phyloP scores from a whole-genome alignment of 148 eudicot genomes.

The Chenopodium berlandieri region DNA sequence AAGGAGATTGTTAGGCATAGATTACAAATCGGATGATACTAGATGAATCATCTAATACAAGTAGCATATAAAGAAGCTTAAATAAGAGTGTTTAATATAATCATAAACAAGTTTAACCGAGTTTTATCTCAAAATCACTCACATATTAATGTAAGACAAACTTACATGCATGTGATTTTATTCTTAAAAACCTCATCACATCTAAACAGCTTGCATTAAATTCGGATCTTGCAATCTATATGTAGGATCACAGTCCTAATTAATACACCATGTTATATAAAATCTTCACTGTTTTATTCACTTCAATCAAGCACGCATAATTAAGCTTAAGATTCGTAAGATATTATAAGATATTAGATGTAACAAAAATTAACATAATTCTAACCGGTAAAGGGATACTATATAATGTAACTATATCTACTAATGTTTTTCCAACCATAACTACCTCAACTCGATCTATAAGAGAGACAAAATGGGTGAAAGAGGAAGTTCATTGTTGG shows the following conservation, averaged over 20 bases:
- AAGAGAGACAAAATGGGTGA: background rate
- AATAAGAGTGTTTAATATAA: no score
- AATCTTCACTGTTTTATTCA: background rate
- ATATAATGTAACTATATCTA: background rate
- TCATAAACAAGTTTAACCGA: no score
- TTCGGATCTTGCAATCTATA: background rate
- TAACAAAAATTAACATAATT: background rate
- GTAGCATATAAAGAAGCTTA: no score
- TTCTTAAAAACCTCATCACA: no score
- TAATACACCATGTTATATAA: background rate
- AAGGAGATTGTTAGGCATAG: no score
- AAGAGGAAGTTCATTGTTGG: background rate
- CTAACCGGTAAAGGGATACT: background rate
- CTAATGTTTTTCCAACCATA: background rate
- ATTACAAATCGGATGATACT: no score
- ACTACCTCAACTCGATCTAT: no score
- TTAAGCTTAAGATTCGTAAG: background rate
- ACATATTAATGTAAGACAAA: no score
- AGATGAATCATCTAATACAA: no score
- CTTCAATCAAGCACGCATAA: background rate
- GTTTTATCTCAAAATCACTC: no score
- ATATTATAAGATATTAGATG: background rate
- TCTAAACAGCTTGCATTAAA: background rate
- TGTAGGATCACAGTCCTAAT: background rate
- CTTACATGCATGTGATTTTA: no score